Conservation (phyloP, 805 yeast species). For the Starmerella powellii region DNA sequence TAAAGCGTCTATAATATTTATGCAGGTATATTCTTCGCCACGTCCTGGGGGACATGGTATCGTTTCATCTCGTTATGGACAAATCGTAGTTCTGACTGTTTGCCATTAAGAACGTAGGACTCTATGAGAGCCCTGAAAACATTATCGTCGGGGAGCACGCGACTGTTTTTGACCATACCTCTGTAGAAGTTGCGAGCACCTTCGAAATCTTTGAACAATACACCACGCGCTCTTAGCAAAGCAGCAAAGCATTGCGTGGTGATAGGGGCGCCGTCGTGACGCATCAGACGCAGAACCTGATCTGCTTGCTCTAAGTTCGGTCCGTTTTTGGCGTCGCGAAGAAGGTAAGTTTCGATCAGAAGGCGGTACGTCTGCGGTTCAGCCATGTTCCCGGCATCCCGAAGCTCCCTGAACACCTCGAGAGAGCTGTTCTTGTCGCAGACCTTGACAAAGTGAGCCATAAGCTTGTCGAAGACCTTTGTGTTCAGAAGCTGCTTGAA, state of each 20-base stretch:
- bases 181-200: conserved; percentile 30
- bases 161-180: conserved; percentile 23
- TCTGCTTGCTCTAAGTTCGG: conserved; percentile 29
- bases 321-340: conserved; percentile 25
- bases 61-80: conserved; percentile 29
- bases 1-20: too few relatives aligned
- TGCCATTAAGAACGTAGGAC: conserved; percentile 30
- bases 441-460: conserved; percentile 30
- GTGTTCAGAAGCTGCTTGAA: conserved; percentile 10
- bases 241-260: conserved; percentile 31
- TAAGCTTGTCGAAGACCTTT: conserved; percentile 30
- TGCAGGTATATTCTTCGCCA: too few relatives aligned
- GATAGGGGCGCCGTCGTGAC: conserved; percentile 24
- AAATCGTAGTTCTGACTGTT: conserved; percentile 24
- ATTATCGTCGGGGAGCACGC: conserved; percentile 30
- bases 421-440: conserved; percentile 28
- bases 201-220: conserved; percentile 26
- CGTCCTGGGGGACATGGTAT: conserved; percentile 24
- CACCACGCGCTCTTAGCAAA: conserved; percentile 32
- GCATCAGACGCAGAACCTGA: conserved; percentile 27
- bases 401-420: conserved; percentile 26
- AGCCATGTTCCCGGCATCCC: conserved; percentile 25
- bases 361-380: conserved; percentile 33
- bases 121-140: conserved; percentile 33
- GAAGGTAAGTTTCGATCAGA: conserved; percentile 30